Base-by-base conservation (phyloP, 768 basidiomycete species). In the Rhodotorula toruloides region DNA sequence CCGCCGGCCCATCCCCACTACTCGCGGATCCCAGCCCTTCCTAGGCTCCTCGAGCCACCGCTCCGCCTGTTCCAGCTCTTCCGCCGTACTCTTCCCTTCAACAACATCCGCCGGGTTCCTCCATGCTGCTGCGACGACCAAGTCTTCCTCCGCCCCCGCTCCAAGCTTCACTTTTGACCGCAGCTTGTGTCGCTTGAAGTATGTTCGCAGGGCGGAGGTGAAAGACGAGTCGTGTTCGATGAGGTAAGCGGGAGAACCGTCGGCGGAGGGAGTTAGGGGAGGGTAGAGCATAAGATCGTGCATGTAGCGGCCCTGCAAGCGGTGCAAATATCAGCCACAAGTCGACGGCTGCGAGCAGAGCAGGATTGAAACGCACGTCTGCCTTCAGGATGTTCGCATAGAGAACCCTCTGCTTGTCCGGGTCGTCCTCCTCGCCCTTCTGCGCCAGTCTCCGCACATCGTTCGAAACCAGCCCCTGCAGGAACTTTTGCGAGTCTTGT, bases 241-340 rank as follows among this genome's bases (percentile, higher is more conserved):
- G n/a, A 72, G 63, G 68, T 47, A 72, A 46, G 59, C 50, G 61
- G 61, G 36, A 12, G 67, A 48, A 61, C 58, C 56, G 25, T 70
- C 83, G 82, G 70, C 85, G 83, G 36, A 46, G 49, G 86, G 82
- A 2, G 82, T 76, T 53, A 79, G 78, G 16, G 80, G 79, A 21
- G 87, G 85, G 76, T 90, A 89, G 68, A 96, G 81, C 78, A 98
- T 92, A 56, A 87, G 79, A 77, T 97, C 93, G 75, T 91, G 87
- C 52, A 96, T 80, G 37, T 98, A 85, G 75, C 92, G 83, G 46
- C 94, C 94, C 91, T 93, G 52, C 22, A 37, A 10, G 10, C 9
- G 13, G 56, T 4, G 49, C 53, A 22, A n/a, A 8, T 16, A 40
- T 57, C 47, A 52, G 43, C 61, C 13, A 40, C 40, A 11, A 19